Conservation (phyloP, 2,329 filamentous ascomycete genomes). For the Sarocladiaceae sp. region DNA sequence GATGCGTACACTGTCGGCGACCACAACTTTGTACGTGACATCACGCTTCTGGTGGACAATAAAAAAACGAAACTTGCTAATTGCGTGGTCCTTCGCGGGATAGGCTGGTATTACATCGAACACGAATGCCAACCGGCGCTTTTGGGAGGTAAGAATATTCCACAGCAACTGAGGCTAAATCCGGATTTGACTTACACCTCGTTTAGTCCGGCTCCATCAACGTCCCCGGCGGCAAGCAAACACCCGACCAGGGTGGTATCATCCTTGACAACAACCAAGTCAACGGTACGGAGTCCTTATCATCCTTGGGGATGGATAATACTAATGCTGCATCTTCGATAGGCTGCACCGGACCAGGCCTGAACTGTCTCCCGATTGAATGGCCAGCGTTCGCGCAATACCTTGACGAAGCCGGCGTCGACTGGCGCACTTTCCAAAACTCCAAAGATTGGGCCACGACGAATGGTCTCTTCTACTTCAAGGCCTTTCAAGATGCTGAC, state of each 20-base stretch:
- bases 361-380: slow-evolving; percentile 47
- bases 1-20: slow-evolving; percentile 17
- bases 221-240: slow-evolving; percentile 32
- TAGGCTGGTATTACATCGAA: neutral
- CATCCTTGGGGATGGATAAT: neutral
- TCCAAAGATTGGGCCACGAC: slow-evolving; percentile 22
- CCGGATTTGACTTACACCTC: slow-evolving; percentile 23
- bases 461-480: slow-evolving; percentile 33
- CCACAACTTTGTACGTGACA: neutral
- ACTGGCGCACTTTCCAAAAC: slow-evolving; percentile 47
- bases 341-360: slow-evolving; percentile 34
- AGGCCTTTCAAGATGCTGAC: slow-evolving; percentile 45
- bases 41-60: too few species aligned
- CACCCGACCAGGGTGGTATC: slow-evolving; percentile 36
- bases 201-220: slow-evolving; percentile 38
- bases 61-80: too few species aligned
- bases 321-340: slow-evolving; percentile 12
- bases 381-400: slow-evolving; percentile 48
- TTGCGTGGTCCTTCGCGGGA: too few species aligned
- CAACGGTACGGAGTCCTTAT: neutral
- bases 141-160: slow-evolving; percentile 40
- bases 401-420: slow-evolving; percentile 41
- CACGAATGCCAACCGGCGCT: neutral
- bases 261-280: slow-evolving; percentile 42
- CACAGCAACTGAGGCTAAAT: slow-evolving; percentile 42